Base-by-base conservation (phyloP, 1,139 yeast species). In the Debaryomyces sp. region DNA sequence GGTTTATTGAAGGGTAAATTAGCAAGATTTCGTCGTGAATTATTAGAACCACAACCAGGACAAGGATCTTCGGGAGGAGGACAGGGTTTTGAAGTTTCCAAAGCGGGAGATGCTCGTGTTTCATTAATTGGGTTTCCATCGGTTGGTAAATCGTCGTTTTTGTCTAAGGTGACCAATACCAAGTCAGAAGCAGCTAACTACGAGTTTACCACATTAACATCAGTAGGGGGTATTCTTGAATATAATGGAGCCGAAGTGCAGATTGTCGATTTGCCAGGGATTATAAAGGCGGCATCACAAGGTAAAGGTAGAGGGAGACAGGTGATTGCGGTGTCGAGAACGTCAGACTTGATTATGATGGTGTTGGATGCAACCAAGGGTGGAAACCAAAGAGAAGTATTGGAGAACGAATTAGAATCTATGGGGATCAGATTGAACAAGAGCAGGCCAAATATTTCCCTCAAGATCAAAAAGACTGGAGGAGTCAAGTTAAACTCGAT, bases 281-380 rank as follows among this genome's bases (percentile, higher is more conserved):
- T 94, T 60, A 94, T 94, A 52, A 90, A 89, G 64, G 98, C 98
- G 37, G 99, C 99, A 12, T 80, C 96, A 26, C 97, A 89, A 64
- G 99, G 99, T 61, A 91, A 92, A 67, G 99, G 99, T 61, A 83
- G 99, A 68, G 99, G 99, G 52, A 80, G 96, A 59, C 98, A 94
- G 66, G 99, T 94, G 40, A 92, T 94, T 57, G 89, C 98, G 1
- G 95, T 96, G 1, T 96, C 97, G 0, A 85, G 95, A 67, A 94
- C 99, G 0, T 91, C 97, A 0, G 98, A 94, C 64, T 74, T 94
- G 63, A 86, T 94, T 54, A 73, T 94, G 63, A 94, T 94, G 96
- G 94, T 94, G 46, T 71, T 94, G 57, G 99, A 94, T 70, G 97
- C 98, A 3, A 92, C 98, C 3, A 94, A 94, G 67, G 89, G 96